These are phyloP conservation scores for Mucor mucedo DNA, from an alignment of 371 early-diverging fungal genomes.

Conservation along the genomic window DNA sequence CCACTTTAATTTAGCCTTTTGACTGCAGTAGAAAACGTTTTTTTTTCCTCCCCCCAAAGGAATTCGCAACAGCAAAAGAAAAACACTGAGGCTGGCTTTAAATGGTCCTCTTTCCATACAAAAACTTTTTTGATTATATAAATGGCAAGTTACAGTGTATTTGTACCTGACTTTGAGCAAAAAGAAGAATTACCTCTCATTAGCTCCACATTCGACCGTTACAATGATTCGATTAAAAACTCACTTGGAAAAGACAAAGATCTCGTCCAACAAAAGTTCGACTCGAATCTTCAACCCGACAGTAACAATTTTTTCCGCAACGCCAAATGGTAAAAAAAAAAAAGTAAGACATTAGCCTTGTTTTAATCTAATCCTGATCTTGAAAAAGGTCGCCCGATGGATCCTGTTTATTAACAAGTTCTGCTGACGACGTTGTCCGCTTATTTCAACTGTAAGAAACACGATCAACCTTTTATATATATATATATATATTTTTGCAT, in stretches of 20 bases:
- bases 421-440: slow-evolving; percentile 64
- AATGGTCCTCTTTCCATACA: not conserved
- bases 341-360: not conserved
- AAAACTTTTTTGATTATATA: not conserved
- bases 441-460: slow-evolving; percentile 57
- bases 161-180: slow-evolving; percentile 24
- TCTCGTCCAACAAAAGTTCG: slow-evolving; percentile 24
- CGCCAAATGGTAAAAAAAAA: slow-evolving; percentile 39
- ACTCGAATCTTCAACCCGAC: slow-evolving; percentile 10
- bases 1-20: no score
- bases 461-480: not conserved
- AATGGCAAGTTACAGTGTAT: slow-evolving; percentile 16
- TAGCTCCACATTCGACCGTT: slow-evolving; percentile 32
- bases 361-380: not conserved
- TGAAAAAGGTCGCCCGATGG: slow-evolving; percentile 71
- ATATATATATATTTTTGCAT: not conserved
- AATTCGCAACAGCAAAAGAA: no score
- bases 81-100: no score
- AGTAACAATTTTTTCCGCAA: slow-evolving; percentile 44
- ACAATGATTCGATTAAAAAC: slow-evolving; percentile 27
- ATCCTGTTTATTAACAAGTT: slow-evolving; percentile 61
- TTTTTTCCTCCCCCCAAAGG: no score
- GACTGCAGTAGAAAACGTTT: no score
- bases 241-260: slow-evolving; percentile 25
- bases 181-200: slow-evolving; percentile 11